Evolutionary conservation across 805 yeast genomes (phyloP), one percentile per base, ranked within the genome.

Genomic region (Metschnikowia shivogae): DNA sequence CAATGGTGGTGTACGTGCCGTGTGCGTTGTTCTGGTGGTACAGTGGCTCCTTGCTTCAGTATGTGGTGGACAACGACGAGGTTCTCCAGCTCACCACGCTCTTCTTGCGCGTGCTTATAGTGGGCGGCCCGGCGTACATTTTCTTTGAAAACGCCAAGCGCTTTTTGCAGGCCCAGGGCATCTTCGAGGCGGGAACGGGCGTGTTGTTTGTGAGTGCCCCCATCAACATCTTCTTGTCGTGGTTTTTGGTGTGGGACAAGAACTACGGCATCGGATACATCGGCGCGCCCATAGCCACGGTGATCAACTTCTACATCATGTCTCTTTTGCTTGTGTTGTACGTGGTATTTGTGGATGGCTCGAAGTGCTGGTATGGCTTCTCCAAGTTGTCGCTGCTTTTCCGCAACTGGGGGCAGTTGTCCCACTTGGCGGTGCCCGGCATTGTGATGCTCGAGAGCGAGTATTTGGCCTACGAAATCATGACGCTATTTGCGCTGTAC

Each of bases 301-400:
- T 64, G 3, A 55, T 70, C 43, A 72, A 72, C 46, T 72, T 69
- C 52, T 72, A 73, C 70, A 42, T 68, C 37, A 70, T 70, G 74
- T 60, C 59, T 12, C 13, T 65, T 5, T 53, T 72, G 31, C 53
- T 72, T 33, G 59, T 70, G 4, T 42, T 68, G 28, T 71, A 71
- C 52, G 72, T 65, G 33, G 38, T 53, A 13, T 53, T 54, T 36
- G 56, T 84, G 32, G 87, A 84, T 54, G 92, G 90, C 1, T 63
- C 62, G 26, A 74, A 77, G 54, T 86, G 92, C 55, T 85, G 92
- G 92, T 76, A 68, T 49, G 92, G 92, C 0, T 27, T 70, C 5
- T 61, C 60, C 17, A 69, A 78, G 27, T 52, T 75, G 0, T 30
- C 53, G 2, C 65, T 68, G 42, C 45, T 70, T 22, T 63, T 69